phyloP scores from a whole-genome alignment of 2,329 filamentous ascomycete species.

The Apiospora aurea region DNA sequence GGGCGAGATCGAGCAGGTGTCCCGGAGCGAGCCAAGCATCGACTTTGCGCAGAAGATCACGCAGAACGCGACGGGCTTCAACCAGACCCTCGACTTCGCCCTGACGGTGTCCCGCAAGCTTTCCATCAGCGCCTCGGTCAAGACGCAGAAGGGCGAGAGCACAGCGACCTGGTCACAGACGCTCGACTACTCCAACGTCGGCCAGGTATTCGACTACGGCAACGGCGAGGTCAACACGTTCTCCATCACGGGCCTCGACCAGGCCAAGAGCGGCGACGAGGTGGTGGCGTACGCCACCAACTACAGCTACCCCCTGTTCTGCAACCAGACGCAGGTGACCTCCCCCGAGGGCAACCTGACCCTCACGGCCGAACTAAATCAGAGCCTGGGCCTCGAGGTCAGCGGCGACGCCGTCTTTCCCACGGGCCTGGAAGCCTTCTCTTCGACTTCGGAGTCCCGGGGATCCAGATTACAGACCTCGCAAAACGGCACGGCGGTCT shows the following conservation, averaged over 20 bases:
- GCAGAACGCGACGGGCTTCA: slow-evolving; percentile 57
- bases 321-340: slow-evolving; percentile 57
- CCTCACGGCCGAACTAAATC: slow-evolving; percentile 51
- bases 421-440: slow-evolving; percentile 66
- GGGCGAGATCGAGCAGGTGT: slow-evolving; percentile 47
- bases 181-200: slow-evolving; percentile 62
- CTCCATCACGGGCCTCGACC: slow-evolving; percentile 47
- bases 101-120: slow-evolving; percentile 63
- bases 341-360: slow-evolving; percentile 53
- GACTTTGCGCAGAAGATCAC: slow-evolving; percentile 56
- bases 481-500: slow-evolving; percentile 65
- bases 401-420: slow-evolving; percentile 57
- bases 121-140: slow-evolving; percentile 58
- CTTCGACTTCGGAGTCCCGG: slow-evolving; percentile 32
- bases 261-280: slow-evolving; percentile 35
- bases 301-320: slow-evolving; percentile 68
- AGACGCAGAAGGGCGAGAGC: slow-evolving; percentile 52
- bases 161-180: slow-evolving; percentile 62
- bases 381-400: slow-evolving; percentile 49
- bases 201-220: slow-evolving; percentile 42
- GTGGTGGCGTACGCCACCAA: slow-evolving; percentile 43
- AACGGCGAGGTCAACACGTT: slow-evolving; percentile 42
- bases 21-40: slow-evolving; percentile 51
- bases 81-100: slow-evolving; percentile 66
- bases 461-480: slow-evolving; percentile 52